A percentile compares a stretch with the other conserved stretches of the same genome.
phyloP scores from a whole-genome alignment of 305 asterid genomes.

The Andrographis paniculata region DNA sequence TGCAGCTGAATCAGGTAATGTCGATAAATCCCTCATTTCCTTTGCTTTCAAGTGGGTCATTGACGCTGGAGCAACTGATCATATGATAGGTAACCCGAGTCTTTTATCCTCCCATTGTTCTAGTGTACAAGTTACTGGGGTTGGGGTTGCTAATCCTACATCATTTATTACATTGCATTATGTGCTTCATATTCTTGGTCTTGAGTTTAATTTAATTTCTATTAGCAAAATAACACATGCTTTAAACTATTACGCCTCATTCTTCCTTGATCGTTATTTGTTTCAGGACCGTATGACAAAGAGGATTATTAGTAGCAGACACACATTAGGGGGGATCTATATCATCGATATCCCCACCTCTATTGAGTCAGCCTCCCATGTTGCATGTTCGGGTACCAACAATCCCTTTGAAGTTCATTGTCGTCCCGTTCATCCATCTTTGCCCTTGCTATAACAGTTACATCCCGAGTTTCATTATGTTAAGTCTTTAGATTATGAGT shows the following conservation, averaged over 20 bases:
- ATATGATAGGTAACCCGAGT: background rate
- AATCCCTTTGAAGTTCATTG: constrained; percentile 7
- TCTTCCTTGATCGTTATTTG: background rate
- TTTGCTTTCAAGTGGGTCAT: background rate
- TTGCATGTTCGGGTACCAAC: background rate
- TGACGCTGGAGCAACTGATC: background rate
- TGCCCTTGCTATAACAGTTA: background rate
- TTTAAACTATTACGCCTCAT: background rate
- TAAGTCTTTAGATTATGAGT: background rate
- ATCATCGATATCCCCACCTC: background rate
- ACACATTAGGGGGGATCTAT: constrained; percentile 1
- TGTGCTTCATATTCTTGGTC: background rate
- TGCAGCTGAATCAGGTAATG: background rate
- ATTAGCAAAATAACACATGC: background rate
- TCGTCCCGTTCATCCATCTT: constrained; percentile 1
- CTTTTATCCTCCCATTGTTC: background rate
- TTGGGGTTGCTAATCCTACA: background rate
- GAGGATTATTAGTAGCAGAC: constrained; percentile 8
- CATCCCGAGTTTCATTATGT: background rate
- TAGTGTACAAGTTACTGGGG: background rate
- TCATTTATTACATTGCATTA: background rate
- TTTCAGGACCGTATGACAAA: constrained; percentile 8
- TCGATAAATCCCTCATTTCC: background rate
- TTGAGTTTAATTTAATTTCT: too few relatives aligned
- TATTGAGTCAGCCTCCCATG: too few relatives aligned